Evolutionary conservation across 805 yeast species (phyloP).

Genomic region (Yamadazyma philogaea): DNA sequence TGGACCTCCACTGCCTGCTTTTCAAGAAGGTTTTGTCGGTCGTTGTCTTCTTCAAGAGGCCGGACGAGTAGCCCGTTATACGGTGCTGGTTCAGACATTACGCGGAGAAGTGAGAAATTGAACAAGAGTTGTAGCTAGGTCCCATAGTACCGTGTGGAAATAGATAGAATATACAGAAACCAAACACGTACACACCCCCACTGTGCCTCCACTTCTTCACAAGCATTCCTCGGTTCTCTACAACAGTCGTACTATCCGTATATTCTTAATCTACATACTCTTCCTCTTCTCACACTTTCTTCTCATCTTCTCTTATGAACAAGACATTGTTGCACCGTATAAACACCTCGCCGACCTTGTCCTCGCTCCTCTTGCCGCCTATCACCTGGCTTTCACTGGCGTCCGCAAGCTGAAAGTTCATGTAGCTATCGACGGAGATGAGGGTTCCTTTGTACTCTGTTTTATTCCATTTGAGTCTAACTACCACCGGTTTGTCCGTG

Average conservation of each 20-base stretch:
- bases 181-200: too few relatives aligned
- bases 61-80: constrained; percentile 43
- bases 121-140: not conserved
- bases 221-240: not conserved
- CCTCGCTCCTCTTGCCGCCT: constrained; percentile 38
- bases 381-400: constrained; percentile 47
- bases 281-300: not conserved
- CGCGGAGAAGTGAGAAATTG: constrained; percentile 1
- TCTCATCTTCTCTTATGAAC: constrained; percentile 52
- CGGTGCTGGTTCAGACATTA: constrained; percentile 24
- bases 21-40: constrained; percentile 26
- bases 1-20: constrained; percentile 32
- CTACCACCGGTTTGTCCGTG: constrained; percentile 65
- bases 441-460: constrained; percentile 83
- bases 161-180: too few relatives aligned
- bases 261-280: too few relatives aligned
- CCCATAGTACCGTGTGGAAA: too few relatives aligned
- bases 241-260: not conserved
- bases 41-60: constrained; percentile 38
- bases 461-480: constrained; percentile 84
- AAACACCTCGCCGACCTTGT: constrained; percentile 67
- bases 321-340: constrained; percentile 89
- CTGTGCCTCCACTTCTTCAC: too few relatives aligned
- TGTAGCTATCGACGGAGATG: constrained; percentile 82
- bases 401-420: constrained; percentile 76